Base-by-base conservation (phyloP, 805 yeast genomes). In the Starmerella tilneyi region DNA sequence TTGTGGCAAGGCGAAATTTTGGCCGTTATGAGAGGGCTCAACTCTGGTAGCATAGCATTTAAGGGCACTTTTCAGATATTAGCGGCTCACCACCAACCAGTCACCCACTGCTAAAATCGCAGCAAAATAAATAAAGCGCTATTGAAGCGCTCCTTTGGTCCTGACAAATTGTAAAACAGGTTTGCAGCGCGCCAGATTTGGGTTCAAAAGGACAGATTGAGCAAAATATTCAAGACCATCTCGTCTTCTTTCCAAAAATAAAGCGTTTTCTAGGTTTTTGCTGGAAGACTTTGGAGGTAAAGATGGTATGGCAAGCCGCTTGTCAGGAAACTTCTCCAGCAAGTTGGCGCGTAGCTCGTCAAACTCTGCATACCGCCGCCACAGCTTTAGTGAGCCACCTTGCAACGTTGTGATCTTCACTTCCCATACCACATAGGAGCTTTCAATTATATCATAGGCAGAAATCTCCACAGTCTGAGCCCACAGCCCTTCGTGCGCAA, bases 331-430 rank as follows among this genome's bases (percentile, higher is more conserved):
- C 26, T 59, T 63, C 3, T 33, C 38, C 12, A 54, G 56, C 17
- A 81, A 59, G 4, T 53, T 49, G 1, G 54, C 54, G 21, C 79
- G 66, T 28, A 84, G 66, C 26, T 47, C 50, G 31, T 63, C 78
- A 49, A 84, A 73, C 36, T 83, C 89, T 28, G 76, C 72, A 60
- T 80, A 84, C 30, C 94, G 59, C 57, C 73, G 75, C 57, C 75
- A 72, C 4, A 76, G 55, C 36, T 63, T 58, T 16, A 81, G 68
- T 3, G 52, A 49, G 1, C 65, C 56, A 1, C 62, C 64, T 5
- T 50, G 51, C 5, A 54, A 31, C 1, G 72, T 69, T 15, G 62
- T 64, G 19, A 72, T 61, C 5, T 52, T 45, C 5, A 72, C 54
- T 8, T 61, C 52, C 69, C 71, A 72, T 2, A 63, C 66, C 5